Conservation (phyloP, 2,329 filamentous ascomycete genomes). For the Sclerotinia nivalis region DNA sequence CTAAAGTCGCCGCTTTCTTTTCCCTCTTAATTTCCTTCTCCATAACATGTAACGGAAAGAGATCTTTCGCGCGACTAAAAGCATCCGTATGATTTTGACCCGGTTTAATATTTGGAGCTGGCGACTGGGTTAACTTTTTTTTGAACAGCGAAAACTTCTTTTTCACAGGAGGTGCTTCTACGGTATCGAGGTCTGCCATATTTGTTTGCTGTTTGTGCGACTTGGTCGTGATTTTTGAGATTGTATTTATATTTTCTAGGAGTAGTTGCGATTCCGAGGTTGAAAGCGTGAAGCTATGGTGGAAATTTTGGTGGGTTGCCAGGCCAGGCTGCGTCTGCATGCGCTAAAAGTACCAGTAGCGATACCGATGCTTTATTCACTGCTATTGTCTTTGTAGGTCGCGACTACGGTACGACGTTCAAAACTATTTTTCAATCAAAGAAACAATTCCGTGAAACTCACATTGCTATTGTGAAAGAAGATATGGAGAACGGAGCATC, state of each 20-base stretch:
- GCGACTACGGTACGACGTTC: neutral
- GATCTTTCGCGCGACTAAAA: conserved; percentile 51
- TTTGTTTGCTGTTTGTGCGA: neutral
- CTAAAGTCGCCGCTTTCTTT: conserved; percentile 35
- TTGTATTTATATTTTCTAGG: neutral
- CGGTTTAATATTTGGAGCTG: conserved; percentile 40
- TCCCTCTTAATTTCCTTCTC: conserved; percentile 44
- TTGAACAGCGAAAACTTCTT: conserved; percentile 53
- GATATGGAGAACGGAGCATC: conserved; percentile 72
- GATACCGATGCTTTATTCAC: conserved; percentile 17
- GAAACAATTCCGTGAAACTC: neutral
- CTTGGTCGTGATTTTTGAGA: neutral
- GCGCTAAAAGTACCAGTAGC: conserved; percentile 13
- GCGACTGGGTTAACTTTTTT: conserved; percentile 50
- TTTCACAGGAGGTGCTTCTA: conserved; percentile 21
- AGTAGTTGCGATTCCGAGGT: neutral
- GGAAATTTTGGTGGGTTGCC: neutral
- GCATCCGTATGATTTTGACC: conserved; percentile 45
- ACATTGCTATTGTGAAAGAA: conserved; percentile 23
- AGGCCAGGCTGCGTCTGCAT: neutral
- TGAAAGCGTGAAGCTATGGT: neutral
- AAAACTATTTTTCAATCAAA: conserved; percentile 1
- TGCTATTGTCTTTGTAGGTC: conserved; percentile 2
- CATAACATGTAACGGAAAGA: conserved; percentile 49
- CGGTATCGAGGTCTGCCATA: conserved; percentile 21